Evolutionary conservation across 2,329 filamentous ascomycete species (phyloP), one percentile per base, ranked within the genome.

Genomic region (Pseudogymnoascus sp.): DNA sequence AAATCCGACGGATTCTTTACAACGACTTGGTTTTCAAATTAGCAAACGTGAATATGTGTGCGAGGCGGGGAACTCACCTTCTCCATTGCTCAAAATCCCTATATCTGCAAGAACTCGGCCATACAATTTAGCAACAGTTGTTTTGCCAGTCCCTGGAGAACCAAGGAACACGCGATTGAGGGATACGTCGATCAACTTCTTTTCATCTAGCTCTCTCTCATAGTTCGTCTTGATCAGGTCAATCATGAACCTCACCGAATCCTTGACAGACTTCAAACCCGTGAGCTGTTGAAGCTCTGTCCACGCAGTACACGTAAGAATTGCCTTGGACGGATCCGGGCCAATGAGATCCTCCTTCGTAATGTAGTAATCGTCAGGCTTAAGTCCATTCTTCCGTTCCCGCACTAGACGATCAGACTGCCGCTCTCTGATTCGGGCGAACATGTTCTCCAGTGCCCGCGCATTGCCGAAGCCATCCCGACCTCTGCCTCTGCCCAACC

Each of bases 1-100:
- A 93, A 92, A 66, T 93, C 89, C 0, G 88, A 74, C 0, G 89
- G 89, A 40, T 85, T 90, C 68, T 89, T 92, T 2, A 84, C 71
- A 0, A 92, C 74, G 0, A 92, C 86, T 84, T 35, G 6, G 29
- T 41, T 61, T n/a, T 24, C 40, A 33, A 24, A 61, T 68, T 54
- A 66, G 61, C 61, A 47, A n/a, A n/a, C n/a, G n/a, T n/a, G n/a
- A n/a, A n/a, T n/a, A n/a, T n/a, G n/a, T n/a, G n/a, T n/a, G n/a
- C n/a, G n/a, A n/a, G n/a, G n/a, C 63, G 61, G 33, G 17, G 1
- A 40, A n/a, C 74, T 71, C 69, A 84, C 83, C 82, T 78, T 91
- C 87, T 0, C 86, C 85, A 24, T 83, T 88, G 0, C 82, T 87
- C 0, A 92, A 70, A 1, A 89, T 66, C 0, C 88, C 88, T 4